These are phyloP conservation scores for Echium plantagineum DNA, from an alignment of 257 asterid species.

Conservation along the genomic window DNA sequence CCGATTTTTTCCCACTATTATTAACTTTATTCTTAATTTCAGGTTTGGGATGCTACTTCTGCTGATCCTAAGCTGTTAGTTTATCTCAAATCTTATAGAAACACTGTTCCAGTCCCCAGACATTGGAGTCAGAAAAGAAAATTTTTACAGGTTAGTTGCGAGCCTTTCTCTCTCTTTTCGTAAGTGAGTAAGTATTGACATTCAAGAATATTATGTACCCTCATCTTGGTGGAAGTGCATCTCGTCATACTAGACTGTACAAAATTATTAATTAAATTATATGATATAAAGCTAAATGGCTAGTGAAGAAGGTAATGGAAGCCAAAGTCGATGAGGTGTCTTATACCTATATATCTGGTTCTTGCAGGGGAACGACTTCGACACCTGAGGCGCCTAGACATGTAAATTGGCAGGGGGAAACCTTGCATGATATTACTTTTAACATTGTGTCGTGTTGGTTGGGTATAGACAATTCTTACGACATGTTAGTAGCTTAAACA, in stretches of 20 bases:
- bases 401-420: conserved; percentile 90
- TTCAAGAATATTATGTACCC: too few relatives aligned
- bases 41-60: conserved; percentile 99
- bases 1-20: too few relatives aligned
- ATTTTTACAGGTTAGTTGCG: conserved; percentile 70
- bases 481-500: not conserved
- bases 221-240: not conserved
- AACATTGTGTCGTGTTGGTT: conserved; percentile 45
- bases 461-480: conserved; percentile 24
- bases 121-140: conserved; percentile 98
- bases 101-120: conserved; percentile 96
- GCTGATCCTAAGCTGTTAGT: conserved; percentile 88
- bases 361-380: conserved; percentile 98
- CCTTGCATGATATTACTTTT: conserved; percentile 49
- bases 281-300: conserved; percentile 27
- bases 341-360: conserved; percentile 81
- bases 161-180: too few relatives aligned
- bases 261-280: conserved; percentile 4
- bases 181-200: too few relatives aligned
- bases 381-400: conserved; percentile 85
- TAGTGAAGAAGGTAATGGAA: conserved; percentile 51
- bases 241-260: not conserved
- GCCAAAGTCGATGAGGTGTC: conserved; percentile 69
- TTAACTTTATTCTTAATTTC: conserved; percentile 11
- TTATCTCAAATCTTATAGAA: conserved; percentile 80